Percentiles rank a stretch among this genome's conserved stretches.
Conservation (phyloP, 305 asterid genomes). For the Euphrasia arctica region DNA sequence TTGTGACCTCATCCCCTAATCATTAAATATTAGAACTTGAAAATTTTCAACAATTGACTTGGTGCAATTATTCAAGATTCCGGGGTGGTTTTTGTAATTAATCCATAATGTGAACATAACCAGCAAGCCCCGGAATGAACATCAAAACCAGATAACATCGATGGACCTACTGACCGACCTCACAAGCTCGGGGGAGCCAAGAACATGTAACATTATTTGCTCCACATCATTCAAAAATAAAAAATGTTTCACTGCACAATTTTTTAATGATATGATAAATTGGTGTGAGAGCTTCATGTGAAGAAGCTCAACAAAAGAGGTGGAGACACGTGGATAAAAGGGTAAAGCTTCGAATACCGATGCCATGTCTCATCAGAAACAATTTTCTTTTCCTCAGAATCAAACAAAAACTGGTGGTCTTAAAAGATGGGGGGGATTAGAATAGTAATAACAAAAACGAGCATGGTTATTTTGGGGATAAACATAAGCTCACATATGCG, state of each 20-base stretch:
- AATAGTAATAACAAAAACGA: background rate
- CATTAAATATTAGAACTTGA: slow-evolving; percentile 5
- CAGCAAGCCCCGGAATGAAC: slow-evolving; percentile 30
- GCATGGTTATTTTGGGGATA: slow-evolving; percentile 1
- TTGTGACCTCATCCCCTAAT: background rate
- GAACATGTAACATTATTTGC: too few relatives aligned
- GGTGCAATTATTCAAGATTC: slow-evolving; percentile 20
- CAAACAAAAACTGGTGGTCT: too few relatives aligned
- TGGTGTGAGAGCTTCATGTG: slow-evolving; percentile 24
- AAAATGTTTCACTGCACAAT: background rate
- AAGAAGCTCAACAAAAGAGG: slow-evolving; percentile 35
- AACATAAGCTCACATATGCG: slow-evolving; percentile 1
- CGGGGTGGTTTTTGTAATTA: slow-evolving; percentile 24
- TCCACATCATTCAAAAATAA: too few relatives aligned
- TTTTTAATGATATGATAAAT: background rate
- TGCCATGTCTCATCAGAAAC: slow-evolving; percentile 21
- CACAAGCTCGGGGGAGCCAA: too few relatives aligned
- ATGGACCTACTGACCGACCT: too few relatives aligned
- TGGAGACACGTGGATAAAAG: slow-evolving; percentile 32
- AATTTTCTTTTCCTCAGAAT: background rate
- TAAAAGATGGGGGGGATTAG: too few relatives aligned
- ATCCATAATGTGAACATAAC: slow-evolving; percentile 24
- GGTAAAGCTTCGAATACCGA: slow-evolving; percentile 36
- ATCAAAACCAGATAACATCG: slow-evolving; percentile 34
- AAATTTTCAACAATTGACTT: slow-evolving; percentile 19